Percentiles rank a stretch among this genome's conserved stretches.
Conservation (phyloP, 2,329 filamentous ascomycete species). For the Trichoderma hamatum region DNA sequence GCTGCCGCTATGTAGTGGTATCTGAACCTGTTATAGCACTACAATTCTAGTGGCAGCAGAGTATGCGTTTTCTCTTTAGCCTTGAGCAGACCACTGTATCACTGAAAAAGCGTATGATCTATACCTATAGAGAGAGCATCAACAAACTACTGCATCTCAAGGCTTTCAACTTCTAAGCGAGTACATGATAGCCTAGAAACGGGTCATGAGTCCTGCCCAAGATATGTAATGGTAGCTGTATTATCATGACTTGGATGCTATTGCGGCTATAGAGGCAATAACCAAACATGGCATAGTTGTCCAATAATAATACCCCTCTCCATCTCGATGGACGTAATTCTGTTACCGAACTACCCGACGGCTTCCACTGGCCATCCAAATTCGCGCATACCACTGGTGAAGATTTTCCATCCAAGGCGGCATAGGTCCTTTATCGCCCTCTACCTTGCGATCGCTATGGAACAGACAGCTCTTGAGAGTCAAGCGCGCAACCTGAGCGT, state of each 20-base stretch:
- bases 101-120: background rate
- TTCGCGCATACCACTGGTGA: conserved; percentile 47
- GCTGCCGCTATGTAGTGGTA: background rate
- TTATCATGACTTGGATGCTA: background rate
- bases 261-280: background rate
- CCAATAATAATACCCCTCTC: background rate
- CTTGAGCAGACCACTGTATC: background rate
- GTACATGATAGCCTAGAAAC: background rate
- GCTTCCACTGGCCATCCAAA: conserved; percentile 34
- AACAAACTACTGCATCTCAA: background rate
- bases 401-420: conserved; percentile 36
- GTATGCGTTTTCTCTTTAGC: background rate
- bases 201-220: background rate
- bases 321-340: background rate
- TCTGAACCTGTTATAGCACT: background rate
- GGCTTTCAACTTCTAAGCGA: too few relatives aligned
- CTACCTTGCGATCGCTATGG: conserved; percentile 43
- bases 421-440: conserved; percentile 41
- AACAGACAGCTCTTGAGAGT: conserved; percentile 67
- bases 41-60: too few relatives aligned
- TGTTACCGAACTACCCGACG: background rate
- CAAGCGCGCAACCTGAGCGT: conserved; percentile 63
- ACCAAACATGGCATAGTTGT: background rate
- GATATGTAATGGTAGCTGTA: background rate
- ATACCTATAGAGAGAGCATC: background rate